Percentiles rank a stretch among this genome's conserved stretches.
Conservation (phyloP, 352 stramenopile species). For the Phytophthora vignae region DNA sequence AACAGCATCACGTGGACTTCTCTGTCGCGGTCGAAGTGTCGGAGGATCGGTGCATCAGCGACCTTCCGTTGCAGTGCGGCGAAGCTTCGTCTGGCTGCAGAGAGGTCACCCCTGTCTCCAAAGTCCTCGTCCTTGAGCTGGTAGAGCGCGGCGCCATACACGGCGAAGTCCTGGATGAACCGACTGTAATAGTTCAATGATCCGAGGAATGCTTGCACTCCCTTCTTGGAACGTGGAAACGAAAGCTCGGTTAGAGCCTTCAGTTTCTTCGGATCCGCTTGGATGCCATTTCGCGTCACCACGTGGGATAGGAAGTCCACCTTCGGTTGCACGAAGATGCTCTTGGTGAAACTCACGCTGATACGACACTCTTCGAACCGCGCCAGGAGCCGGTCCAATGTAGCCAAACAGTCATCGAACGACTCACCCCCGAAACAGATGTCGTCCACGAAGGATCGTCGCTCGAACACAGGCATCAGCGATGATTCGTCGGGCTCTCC, state of each 20-base stretch:
- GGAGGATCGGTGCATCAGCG: background rate
- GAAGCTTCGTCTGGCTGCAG: background rate
- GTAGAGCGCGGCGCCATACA: background rate
- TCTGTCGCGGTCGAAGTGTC: background rate
- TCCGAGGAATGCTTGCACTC: background rate
- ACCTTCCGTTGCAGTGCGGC: background rate
- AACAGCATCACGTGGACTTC: background rate
- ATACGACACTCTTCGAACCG: background rate
- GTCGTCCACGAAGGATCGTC: background rate
- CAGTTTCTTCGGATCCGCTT: background rate
- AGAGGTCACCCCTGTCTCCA: background rate
- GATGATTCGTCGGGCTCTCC: background rate
- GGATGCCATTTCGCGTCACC: background rate
- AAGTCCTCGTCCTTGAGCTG: background rate
- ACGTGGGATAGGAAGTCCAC: background rate
- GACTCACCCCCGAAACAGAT: background rate
- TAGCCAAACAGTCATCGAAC: background rate
- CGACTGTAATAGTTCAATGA: background rate
- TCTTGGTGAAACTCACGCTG: background rate
- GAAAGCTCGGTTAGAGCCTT: background rate
- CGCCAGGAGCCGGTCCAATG: too few relatives aligned
- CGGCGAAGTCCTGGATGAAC: background rate
- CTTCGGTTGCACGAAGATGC: background rate
- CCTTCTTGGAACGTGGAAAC: background rate
- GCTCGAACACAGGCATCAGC: background rate